Evolutionary conservation across 306 rosid species (phyloP), one percentile per base, ranked within the genome.

Genomic region (Vigna trinervia): DNA sequence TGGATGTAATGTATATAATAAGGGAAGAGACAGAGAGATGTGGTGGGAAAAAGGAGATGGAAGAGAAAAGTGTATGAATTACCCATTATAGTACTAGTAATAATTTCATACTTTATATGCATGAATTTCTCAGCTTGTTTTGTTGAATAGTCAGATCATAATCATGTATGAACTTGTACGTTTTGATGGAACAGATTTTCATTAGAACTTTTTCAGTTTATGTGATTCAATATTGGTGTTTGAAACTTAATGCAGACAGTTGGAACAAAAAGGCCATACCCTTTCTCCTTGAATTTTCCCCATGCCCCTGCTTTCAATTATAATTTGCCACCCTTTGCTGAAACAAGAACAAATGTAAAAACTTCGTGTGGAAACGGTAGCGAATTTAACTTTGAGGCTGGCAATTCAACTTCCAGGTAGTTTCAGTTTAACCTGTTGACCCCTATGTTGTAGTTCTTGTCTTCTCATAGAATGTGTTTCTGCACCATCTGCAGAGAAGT

Each of bases 201-300:
- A 34, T 38, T 38, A 20, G 12, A 32, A 12, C 15, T 15, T 11
- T 2, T 28, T 41, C 1, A 69, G 47, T 62, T 46, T 57, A 17
- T 57, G 45, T 14, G 19, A 39, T 66, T 7, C 39, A 56, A 38
- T 54, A 43, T 46, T 54, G 48, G 26, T 60, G 7, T 85, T 62
- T 52, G 43, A 54, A 64, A 54, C 76, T 66, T 86, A 41, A 54
- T 77, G 75, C 83, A 89, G 97, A 67, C 84, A 82, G 43, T 75
- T 83, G 88, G 92, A 89, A 72, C 83, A 84, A 91, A 93, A 84
- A 90, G 97, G 84, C 67, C 89, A 66, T 76, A 86, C 59, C 89
- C 97, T 73, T 87, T 87, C 80, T 84, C 83, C 81, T 72, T 82
- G 69, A 90, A 90, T 23, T 60, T 72, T 83, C 78, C 89, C 19